phyloP scores from a whole-genome alignment of 2,329 filamentous ascomycete genomes.

The Nemania sp. region DNA sequence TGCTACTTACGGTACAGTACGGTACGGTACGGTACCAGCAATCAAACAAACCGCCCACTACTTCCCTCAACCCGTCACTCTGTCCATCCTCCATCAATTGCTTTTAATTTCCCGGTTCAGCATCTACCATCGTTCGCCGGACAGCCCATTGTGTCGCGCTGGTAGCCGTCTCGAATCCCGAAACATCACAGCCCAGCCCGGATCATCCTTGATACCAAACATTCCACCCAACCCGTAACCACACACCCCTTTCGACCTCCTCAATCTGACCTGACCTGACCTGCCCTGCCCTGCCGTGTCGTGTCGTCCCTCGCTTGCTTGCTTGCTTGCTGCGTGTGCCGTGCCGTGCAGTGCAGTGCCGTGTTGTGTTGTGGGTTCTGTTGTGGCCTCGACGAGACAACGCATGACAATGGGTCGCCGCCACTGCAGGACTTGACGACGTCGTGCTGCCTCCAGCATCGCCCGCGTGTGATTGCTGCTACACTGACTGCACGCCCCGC shows the following conservation, averaged over 20 bases:
- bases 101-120: conserved; percentile 18
- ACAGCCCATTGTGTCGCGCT: conserved; percentile 14
- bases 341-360: conserved; percentile 14
- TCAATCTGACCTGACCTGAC: not conserved
- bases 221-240: conserved; percentile 23
- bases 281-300: not conserved
- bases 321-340: no score
- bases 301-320: no score
- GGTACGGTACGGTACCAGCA: no score
- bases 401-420: conserved; percentile 47
- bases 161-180: conserved; percentile 12
- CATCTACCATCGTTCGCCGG: conserved; percentile 17
- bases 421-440: conserved; percentile 47
- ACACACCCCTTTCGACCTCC: conserved; percentile 28
- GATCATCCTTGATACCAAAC: conserved; percentile 12
- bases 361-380: conserved; percentile 21
- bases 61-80: conserved; percentile 21
- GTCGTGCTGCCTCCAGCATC: conserved; percentile 45
- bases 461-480: conserved; percentile 35
- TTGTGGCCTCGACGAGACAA: conserved; percentile 33
- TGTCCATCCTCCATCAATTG: conserved; percentile 28
- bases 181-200: conserved; percentile 3
- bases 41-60: conserved; percentile 31
- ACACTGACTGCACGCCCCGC: conserved; percentile 33
- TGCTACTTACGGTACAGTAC: no score